phyloP scores from a whole-genome alignment of 2,329 filamentous ascomycete genomes.

The Venturia effusa region DNA sequence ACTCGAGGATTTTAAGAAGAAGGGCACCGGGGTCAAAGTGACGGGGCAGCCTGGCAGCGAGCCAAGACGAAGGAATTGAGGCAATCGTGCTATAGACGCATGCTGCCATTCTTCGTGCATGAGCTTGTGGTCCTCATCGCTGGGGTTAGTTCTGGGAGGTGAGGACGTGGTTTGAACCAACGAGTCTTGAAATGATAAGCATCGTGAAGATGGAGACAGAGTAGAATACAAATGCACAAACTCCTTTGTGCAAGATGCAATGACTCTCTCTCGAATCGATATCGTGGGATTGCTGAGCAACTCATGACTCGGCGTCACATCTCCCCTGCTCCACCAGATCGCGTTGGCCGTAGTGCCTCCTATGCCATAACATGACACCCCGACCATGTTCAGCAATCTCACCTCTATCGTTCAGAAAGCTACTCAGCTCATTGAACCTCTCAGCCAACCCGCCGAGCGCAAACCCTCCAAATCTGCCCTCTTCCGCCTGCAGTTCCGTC shows the following conservation, averaged over 20 bases:
- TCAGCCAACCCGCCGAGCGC: conserved; percentile 61
- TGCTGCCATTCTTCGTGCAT: too few species aligned
- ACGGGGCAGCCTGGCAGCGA: too few species aligned
- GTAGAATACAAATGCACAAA: not conserved
- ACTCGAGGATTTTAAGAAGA: too few species aligned
- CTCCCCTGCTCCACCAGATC: not conserved
- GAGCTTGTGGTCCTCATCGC: too few species aligned
- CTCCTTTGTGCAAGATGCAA: too few species aligned
- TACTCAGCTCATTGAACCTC: conserved; percentile 64
- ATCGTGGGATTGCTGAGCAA: not conserved
- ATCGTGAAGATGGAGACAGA: too few species aligned
- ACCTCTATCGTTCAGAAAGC: conserved; percentile 77
- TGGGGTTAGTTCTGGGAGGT: too few species aligned
- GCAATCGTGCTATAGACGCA: too few species aligned
- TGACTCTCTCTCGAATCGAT: not conserved
- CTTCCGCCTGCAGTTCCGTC: conserved; percentile 92
- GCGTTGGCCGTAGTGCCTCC: not conserved
- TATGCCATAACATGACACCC: not conserved
- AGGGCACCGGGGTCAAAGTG: too few species aligned
- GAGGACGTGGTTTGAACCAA: too few species aligned
- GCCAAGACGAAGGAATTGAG: too few species aligned
- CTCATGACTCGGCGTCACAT: not conserved
- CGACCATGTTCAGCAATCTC: conserved; percentile 48
- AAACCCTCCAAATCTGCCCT: conserved; percentile 84
- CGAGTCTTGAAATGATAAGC: too few species aligned